Base-by-base conservation (phyloP, 257 asterid genomes). In the Echites panduratus region DNA sequence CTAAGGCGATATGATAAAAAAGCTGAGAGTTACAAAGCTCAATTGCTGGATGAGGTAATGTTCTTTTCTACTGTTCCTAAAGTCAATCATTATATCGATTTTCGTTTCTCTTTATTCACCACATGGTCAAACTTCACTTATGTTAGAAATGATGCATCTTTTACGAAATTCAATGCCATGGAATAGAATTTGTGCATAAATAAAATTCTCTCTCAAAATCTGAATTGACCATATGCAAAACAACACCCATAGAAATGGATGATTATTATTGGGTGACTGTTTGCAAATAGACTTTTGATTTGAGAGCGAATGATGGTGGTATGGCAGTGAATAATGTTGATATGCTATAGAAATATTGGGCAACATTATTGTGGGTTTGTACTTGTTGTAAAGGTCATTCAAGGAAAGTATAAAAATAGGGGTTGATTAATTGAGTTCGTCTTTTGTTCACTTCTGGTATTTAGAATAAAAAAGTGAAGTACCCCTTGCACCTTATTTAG, bases 1-100 rank as follows among this genome's bases (percentile, higher is more conserved):
- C 83, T 94, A 81, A 83, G 96, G 80, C 85, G 97, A 52, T 94
- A 91, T 32, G 99, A 91, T 80, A 94, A 94, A 84, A 94, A 89
- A 72, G 80, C 95, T 35, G 92, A 85, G 73, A 79, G 85, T 45
- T 71, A 79, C 84, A 94, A 89, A 86, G 88, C 96, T 78, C 94
- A 88, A 73, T 78, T 94, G 83, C 86, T 94, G 41, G 96, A 94
- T 70, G 96, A 87, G 80, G 98, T 94, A 88, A 75, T 1, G 35
- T 61, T 53, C 53, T 62, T 75, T 19, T 70, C 72, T 57, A 71
- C 75, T 56, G 35, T 68, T 68, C 38, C 70, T 74, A 53, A 29
- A 72, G 44, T 22, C 11, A 27, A 62, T 14, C 10, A 7, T 14
- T 9, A 38, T 64, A 35, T 11, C 13, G 29, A 7, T 70, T 7